Conservation (phyloP, 495 filamentous ascomycete genomes). For the Neurospora hispaniola region DNA sequence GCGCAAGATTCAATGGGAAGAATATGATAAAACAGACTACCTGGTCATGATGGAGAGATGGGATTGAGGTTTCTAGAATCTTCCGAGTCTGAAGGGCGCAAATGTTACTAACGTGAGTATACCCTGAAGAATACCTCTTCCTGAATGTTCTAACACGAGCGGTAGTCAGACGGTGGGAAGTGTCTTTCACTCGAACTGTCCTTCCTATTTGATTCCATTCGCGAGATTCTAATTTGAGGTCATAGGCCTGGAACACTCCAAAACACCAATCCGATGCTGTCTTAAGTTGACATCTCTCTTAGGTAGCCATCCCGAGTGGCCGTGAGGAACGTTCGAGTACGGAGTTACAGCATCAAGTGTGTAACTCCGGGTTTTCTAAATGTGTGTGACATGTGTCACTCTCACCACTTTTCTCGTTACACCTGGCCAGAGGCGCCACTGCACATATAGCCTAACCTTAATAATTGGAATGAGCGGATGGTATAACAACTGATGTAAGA, state of each 20-base stretch:
- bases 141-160: too few species aligned
- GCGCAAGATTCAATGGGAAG: too few species aligned
- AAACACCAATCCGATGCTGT: neutral
- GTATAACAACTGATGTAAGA: neutral
- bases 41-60: too few species aligned
- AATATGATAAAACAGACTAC: too few species aligned
- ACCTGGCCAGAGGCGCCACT: neutral
- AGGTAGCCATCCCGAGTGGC: neutral
- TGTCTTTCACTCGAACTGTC: neutral
- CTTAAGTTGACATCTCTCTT: neutral
- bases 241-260: neutral
- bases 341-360: neutral
- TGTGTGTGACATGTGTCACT: neutral
- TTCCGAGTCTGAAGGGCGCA: too few species aligned
- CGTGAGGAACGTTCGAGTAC: neutral
- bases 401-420: neutral
- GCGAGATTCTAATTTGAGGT: neutral
- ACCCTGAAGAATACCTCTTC: too few species aligned
- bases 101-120: too few species aligned
- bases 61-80: too few species aligned
- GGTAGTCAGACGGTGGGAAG: too few species aligned
- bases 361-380: neutral
- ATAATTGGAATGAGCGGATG: neutral
- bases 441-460: neutral
- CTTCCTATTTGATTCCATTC: too few species aligned